A percentile compares a stretch with the other conserved stretches of the same genome.
Evolutionary conservation across 2,329 filamentous ascomycete genomes (phyloP).

Genomic region (Colletotrichum noveboracense): DNA sequence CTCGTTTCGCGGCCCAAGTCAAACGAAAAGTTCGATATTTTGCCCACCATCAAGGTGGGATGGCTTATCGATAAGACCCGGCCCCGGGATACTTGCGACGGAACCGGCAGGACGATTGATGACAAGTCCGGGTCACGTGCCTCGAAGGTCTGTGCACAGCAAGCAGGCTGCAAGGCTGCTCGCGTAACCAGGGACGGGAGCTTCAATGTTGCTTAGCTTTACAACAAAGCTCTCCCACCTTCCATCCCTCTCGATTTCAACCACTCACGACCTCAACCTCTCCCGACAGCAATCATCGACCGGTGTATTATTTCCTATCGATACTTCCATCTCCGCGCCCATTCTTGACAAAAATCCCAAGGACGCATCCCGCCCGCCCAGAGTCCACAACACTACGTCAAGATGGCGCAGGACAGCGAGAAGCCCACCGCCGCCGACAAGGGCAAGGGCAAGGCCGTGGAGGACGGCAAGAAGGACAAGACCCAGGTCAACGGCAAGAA

Average conservation of each 20-base stretch:
- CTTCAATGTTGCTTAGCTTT: constrained; percentile 35
- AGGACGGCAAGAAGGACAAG: constrained; percentile 75
- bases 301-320: constrained; percentile 4
- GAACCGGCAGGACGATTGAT: not conserved
- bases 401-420: constrained; percentile 95
- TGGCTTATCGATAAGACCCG: constrained; percentile 33
- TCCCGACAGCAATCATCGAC: not conserved
- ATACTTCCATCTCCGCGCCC: not conserved
- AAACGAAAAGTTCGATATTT: constrained; percentile 1
- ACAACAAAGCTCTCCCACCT: constrained; percentile 40
- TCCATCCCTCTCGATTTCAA: constrained; percentile 35
- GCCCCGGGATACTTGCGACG: not conserved
- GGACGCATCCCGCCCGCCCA: constrained; percentile 27
- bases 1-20: not conserved
- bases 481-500: constrained; percentile 75
- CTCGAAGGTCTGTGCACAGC: not conserved
- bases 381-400: constrained; percentile 35
- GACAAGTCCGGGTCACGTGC: not conserved
- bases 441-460: constrained; percentile 91
- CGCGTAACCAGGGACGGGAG: constrained; percentile 47
- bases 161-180: constrained; percentile 44
- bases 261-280: not conserved
- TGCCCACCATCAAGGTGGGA: constrained; percentile 18
- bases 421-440: constrained; percentile 85
- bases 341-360: constrained; percentile 5